Percentiles rank a stretch among this genome's conserved stretches.
These are phyloP conservation scores for Aspergillus pseudonomiae DNA, from an alignment of 2,329 filamentous ascomycete species.

Conservation along the genomic window DNA sequence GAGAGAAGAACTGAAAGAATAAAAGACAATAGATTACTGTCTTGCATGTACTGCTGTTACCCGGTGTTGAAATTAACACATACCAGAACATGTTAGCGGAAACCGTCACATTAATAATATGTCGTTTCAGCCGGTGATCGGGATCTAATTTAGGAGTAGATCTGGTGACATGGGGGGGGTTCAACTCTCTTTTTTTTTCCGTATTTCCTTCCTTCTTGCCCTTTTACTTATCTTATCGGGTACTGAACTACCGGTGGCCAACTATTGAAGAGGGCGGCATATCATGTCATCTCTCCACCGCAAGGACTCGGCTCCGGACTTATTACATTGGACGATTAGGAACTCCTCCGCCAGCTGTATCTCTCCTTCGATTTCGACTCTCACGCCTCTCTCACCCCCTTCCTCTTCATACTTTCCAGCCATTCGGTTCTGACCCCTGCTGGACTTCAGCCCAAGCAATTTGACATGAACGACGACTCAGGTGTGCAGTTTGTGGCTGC, in stretches of 20 bases:
- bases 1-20: constrained; percentile 7
- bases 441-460: neutral
- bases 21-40: constrained; percentile 9
- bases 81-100: neutral
- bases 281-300: constrained; percentile 23
- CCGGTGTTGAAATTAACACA: neutral
- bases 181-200: neutral
- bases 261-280: constrained; percentile 4
- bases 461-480: constrained; percentile 41
- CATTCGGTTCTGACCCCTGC: neutral
- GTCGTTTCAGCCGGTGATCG: neutral
- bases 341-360: neutral
- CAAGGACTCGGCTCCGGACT: constrained; percentile 19
- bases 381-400: constrained; percentile 7
- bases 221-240: constrained; percentile 4
- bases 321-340: neutral
- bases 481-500: constrained; percentile 41
- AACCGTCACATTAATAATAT: neutral
- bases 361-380: constrained; percentile 2
- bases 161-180: constrained; percentile 1
- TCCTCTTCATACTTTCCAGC: constrained; percentile 1
- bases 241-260: constrained; percentile 5
- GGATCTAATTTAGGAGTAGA: neutral
- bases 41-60: neutral
- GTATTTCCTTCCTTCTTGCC: neutral